Evolutionary conservation across 148 eudicot species (phyloP).

Genomic region (Arctostaphylos glauca): DNA sequence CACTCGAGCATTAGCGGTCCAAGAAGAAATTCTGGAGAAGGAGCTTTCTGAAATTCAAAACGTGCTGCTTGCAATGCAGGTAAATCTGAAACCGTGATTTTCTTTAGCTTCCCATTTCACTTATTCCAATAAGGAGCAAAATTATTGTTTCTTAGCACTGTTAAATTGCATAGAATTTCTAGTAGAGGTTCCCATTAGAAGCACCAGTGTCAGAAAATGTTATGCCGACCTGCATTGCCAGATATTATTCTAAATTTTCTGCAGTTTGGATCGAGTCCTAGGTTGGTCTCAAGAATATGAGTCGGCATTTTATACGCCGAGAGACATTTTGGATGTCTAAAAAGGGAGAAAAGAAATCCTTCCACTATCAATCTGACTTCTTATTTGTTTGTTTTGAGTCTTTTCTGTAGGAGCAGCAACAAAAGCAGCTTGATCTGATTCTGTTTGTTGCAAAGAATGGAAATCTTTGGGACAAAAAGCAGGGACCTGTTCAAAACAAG

Average conservation of each 20-base stretch:
- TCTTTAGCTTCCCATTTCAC: background rate
- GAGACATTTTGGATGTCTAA: background rate
- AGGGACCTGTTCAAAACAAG: slow-evolving; percentile 29
- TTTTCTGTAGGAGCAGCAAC: slow-evolving; percentile 51
- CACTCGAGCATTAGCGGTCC: slow-evolving; percentile 74
- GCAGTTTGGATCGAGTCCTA: background rate
- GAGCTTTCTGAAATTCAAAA: slow-evolving; percentile 93
- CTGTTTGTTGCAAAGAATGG: slow-evolving; percentile 68
- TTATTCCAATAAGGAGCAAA: background rate
- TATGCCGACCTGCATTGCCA: background rate
- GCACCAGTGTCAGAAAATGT: background rate
- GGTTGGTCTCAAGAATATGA: background rate
- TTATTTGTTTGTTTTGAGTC: background rate
- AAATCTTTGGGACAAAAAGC: slow-evolving; percentile 48
- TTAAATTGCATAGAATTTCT: background rate
- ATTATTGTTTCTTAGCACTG: background rate
- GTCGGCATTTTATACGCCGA: background rate
- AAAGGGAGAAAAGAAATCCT: background rate
- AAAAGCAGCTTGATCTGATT: slow-evolving; percentile 85
- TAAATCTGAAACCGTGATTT: slow-evolving; percentile 22
- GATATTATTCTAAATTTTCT: background rate
- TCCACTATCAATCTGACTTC: slow-evolving; percentile 2
- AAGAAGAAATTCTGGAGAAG: slow-evolving; percentile 73
- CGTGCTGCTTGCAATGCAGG: slow-evolving; percentile 98
- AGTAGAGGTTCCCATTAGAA: background rate